Evolutionary conservation across 2,329 filamentous ascomycete genomes (phyloP).

Genomic region (Exophiala sp.): DNA sequence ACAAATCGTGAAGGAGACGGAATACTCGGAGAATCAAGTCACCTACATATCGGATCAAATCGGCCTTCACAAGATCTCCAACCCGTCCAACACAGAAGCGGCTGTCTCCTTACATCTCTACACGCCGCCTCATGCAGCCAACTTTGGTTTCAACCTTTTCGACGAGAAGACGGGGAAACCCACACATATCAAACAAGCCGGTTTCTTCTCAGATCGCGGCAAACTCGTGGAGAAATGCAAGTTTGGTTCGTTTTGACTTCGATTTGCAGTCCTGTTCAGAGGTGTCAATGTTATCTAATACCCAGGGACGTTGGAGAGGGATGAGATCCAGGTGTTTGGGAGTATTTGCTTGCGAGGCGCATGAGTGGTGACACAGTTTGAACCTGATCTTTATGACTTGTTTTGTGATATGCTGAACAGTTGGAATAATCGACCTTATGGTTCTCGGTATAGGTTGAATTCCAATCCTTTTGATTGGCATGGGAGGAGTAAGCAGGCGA

Average conservation of each 20-base stretch:
- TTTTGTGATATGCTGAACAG: too few relatives aligned
- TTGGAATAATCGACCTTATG: too few relatives aligned
- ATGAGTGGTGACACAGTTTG: too few relatives aligned
- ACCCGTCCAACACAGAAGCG: constrained; percentile 58
- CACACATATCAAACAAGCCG: constrained; percentile 63
- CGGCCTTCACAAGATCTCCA: constrained; percentile 76
- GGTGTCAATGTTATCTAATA: too few relatives aligned
- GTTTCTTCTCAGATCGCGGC: constrained; percentile 62
- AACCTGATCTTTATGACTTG: too few relatives aligned
- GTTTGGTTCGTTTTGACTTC: constrained; percentile 23
- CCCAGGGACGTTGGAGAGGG: too few relatives aligned
- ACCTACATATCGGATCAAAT: constrained; percentile 87
- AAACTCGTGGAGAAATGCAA: constrained; percentile 28
- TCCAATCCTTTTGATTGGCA: too few relatives aligned
- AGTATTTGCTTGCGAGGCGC: too few relatives aligned
- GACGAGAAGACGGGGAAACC: constrained; percentile 68
- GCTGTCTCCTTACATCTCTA: constrained; percentile 85
- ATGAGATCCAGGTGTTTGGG: too few relatives aligned
- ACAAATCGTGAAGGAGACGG: constrained; percentile 59
- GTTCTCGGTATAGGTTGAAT: too few relatives aligned
- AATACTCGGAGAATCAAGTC: constrained; percentile 65
- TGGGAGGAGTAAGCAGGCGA: too few relatives aligned
- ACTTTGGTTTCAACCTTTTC: constrained; percentile 75
- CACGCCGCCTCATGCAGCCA: constrained; percentile 82
- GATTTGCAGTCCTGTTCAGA: too few relatives aligned